A percentile compares a stretch with the other conserved stretches of the same genome.
These are phyloP conservation scores for Spergularia bocconei DNA, from an alignment of 148 eudicot species.

Conservation along the genomic window DNA sequence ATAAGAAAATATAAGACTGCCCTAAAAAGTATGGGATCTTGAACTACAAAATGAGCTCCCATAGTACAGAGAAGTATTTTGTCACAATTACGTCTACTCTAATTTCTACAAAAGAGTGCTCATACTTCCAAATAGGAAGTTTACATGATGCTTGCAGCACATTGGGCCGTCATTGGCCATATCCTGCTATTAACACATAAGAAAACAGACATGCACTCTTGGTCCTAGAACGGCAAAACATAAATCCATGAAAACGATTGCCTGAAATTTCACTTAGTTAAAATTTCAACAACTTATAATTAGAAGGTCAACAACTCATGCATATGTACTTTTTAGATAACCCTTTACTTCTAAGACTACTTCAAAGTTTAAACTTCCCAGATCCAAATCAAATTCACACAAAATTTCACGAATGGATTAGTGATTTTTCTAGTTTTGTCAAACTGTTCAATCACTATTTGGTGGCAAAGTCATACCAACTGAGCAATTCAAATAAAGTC, in stretches of 20 bases:
- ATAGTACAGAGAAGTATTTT: too few species aligned
- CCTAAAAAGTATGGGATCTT: too few species aligned
- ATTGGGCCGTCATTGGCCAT: too few species aligned
- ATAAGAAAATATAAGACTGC: too few species aligned
- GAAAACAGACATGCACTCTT: neutral
- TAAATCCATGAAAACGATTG: neutral
- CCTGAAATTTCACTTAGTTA: neutral
- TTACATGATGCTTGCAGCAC: too few species aligned
- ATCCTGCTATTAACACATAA: too few species aligned
- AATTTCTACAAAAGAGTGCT: too few species aligned
- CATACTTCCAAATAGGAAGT: too few species aligned
- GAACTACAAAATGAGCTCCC: too few species aligned
- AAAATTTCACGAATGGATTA: neutral
- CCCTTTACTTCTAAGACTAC: too few species aligned
- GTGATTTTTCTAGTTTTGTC: neutral
- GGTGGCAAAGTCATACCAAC: neutral
- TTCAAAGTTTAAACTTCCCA: neutral
- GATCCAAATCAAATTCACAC: neutral
- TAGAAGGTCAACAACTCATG: neutral
- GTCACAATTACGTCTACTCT: too few species aligned
- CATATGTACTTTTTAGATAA: neutral
- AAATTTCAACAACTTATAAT: neutral
- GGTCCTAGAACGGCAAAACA: neutral
- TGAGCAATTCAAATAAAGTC: neutral
- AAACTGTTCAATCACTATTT: neutral